Evolutionary conservation across 495 filamentous ascomycete species (phyloP), one percentile per base, ranked within the genome.

Genomic region (Lepraria neglecta): DNA sequence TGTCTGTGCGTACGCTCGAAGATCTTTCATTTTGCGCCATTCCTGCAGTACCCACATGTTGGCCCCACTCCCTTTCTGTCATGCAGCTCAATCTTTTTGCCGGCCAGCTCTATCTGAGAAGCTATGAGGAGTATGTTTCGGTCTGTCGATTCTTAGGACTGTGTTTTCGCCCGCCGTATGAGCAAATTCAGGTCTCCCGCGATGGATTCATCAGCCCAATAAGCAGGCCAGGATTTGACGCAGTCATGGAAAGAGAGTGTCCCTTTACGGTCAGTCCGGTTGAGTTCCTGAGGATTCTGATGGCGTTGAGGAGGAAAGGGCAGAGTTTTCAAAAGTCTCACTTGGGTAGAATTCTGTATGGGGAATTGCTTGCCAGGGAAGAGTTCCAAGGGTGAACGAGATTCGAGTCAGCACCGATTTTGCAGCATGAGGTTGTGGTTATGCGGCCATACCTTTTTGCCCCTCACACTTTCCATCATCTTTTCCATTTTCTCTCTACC

Each of bases 11-110:
- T 3, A 54, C 76, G 10, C 68, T 86, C n/a, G 81, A 85, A 45
- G 70, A 75, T 15, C 68, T 86, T 1, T 64, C 64, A 3, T 68
- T 79, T 21, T 82, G 69, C 61, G 67, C 60, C 40, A 54, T 73
- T 42, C 54, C 52, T 71, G 5, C 44, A 21, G 24, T 33, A 55
- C 17, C 65, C 55, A 31, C 14, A 56, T 45, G n/a, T 28, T 57
- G 69, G 28, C 57, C 61, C 44, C 42, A 63, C 24, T 17, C 50
- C 19, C 35, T 38, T 17, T 63, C 63, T 30, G 48, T 42, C 24
- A 69, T 33, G 65, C 75, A 84, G 52, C 75, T 89, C 11, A 86
- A 86, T 63, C 72, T 90, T 4, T 90, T 89, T 64, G 76, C 86
- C 0, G 86, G 86, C 12, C 82, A 86, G 61, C 75, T 90, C 1